Evolutionary conservation across 1,139 yeast species (phyloP).

Genomic region (Suhomyces bokatorum): DNA sequence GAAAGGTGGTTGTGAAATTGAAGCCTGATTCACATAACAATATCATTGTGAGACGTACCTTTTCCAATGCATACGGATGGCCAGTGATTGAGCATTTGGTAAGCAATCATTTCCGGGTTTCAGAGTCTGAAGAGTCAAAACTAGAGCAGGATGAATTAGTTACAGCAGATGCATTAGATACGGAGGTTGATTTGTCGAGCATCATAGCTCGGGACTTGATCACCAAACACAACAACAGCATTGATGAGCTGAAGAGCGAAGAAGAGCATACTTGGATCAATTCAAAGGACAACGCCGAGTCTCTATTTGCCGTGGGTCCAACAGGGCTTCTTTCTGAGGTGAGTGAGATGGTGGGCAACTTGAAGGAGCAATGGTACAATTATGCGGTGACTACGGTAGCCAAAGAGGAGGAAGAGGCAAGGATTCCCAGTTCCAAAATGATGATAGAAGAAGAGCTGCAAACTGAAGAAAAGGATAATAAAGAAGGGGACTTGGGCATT

Average conservation of each 20-base stretch:
- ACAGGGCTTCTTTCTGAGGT: conserved; percentile 68
- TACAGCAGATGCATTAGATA: conserved; percentile 26
- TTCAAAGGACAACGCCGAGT: conserved; percentile 45
- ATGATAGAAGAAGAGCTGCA: not conserved
- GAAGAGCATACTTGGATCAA: conserved; percentile 52
- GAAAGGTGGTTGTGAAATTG: conserved; percentile 83
- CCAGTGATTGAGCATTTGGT: conserved; percentile 84
- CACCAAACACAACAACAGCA: conserved; percentile 34
- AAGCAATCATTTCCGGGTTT: conserved; percentile 52
- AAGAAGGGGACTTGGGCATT: conserved; percentile 10
- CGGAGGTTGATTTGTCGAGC: conserved; percentile 30
- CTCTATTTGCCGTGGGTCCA: conserved; percentile 66
- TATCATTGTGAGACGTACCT: conserved; percentile 82
- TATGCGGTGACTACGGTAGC: conserved; percentile 16
- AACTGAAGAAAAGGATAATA: conserved; percentile 4
- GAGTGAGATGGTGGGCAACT: conserved; percentile 49
- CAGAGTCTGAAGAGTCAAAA: not conserved
- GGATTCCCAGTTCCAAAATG: not conserved
- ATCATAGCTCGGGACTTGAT: conserved; percentile 41
- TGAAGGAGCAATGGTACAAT: conserved; percentile 41
- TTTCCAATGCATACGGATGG: conserved; percentile 97
- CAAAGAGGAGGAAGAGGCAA: not conserved
- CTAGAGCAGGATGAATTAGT: not conserved
- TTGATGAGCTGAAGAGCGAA: conserved; percentile 25
- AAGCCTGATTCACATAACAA: conserved; percentile 96